Evolutionary conservation across 1,139 yeast species (phyloP).

Genomic region (Zygosaccharomyces sapae): DNA sequence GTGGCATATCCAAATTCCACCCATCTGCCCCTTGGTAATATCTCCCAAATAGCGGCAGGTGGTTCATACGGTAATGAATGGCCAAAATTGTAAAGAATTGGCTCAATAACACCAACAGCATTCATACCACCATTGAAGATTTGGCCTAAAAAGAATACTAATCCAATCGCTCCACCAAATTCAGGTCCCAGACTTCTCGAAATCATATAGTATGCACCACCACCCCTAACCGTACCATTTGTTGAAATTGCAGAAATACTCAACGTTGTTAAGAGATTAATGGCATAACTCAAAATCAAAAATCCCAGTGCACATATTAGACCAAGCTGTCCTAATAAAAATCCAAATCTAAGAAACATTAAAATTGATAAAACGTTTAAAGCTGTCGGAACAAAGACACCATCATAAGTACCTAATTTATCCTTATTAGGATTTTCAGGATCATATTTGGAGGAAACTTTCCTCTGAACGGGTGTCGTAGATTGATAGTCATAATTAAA

Average conservation of each 20-base stretch:
- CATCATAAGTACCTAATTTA: constrained; percentile 69
- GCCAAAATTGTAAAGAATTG: constrained; percentile 60
- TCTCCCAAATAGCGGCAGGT: constrained; percentile 52
- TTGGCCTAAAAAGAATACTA: constrained; percentile 73
- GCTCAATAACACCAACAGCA: constrained; percentile 77
- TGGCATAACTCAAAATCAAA: constrained; percentile 56
- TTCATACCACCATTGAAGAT: constrained; percentile 70
- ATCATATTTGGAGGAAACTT: constrained; percentile 33
- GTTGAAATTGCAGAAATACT: constrained; percentile 78
- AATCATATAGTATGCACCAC: constrained; percentile 82
- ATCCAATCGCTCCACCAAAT: constrained; percentile 79
- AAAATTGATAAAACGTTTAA: constrained; percentile 72
- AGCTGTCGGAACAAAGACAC: constrained; percentile 75
- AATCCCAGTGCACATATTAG: constrained; percentile 57
- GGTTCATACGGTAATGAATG: constrained; percentile 23
- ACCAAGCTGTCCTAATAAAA: constrained; percentile 76
- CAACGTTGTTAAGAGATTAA: constrained; percentile 64
- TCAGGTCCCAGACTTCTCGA: constrained; percentile 77
- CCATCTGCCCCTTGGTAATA: constrained; percentile 57
- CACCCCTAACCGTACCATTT: constrained; percentile 78
- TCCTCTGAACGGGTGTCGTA: constrained; percentile 28
- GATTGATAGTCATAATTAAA: constrained; percentile 24
- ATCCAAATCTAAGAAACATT: constrained; percentile 78
- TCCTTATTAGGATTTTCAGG: constrained; percentile 34
- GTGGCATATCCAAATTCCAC: constrained; percentile 61